phyloP scores from a whole-genome alignment of 208 protist species.

The Leptomonas seymouri region DNA sequence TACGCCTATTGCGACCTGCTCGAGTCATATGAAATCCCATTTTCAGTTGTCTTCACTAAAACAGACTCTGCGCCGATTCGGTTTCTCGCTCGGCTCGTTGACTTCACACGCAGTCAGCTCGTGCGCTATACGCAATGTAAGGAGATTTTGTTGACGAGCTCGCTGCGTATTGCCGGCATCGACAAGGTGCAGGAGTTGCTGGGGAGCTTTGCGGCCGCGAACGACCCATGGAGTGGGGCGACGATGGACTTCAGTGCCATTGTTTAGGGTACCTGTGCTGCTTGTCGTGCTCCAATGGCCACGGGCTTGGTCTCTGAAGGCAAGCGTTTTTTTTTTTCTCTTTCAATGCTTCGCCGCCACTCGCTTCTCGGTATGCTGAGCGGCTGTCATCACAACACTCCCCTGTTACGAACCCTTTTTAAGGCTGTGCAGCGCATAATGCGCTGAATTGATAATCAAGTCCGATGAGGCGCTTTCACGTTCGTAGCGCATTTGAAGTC shows the following conservation, averaged over 20 bases:
- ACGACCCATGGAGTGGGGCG: constrained; percentile 54
- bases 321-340: not conserved
- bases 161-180: constrained; percentile 83
- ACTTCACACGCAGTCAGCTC: constrained; percentile 83
- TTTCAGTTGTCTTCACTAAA: constrained; percentile 88
- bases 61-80: constrained; percentile 85
- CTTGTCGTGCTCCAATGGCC: too few relatives aligned
- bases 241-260: constrained; percentile 78
- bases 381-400: too few relatives aligned
- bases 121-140: constrained; percentile 86
- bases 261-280: constrained; percentile 63
- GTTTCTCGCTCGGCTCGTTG: constrained; percentile 79
- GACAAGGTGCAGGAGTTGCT: constrained; percentile 87
- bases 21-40: constrained; percentile 66
- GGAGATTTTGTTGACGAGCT: constrained; percentile 83
- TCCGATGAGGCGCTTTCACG: too few relatives aligned
- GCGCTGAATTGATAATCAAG: too few relatives aligned
- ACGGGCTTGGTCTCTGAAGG: too few relatives aligned
- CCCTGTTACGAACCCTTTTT: too few relatives aligned
- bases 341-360: too few relatives aligned
- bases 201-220: constrained; percentile 48
- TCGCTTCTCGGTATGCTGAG: too few relatives aligned
- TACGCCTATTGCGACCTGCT: constrained; percentile 73
- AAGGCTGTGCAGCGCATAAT: too few relatives aligned
- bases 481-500: too few relatives aligned